Base-by-base conservation (phyloP, 1,139 yeast species). In the Saccharomyces hybrid region DNA sequence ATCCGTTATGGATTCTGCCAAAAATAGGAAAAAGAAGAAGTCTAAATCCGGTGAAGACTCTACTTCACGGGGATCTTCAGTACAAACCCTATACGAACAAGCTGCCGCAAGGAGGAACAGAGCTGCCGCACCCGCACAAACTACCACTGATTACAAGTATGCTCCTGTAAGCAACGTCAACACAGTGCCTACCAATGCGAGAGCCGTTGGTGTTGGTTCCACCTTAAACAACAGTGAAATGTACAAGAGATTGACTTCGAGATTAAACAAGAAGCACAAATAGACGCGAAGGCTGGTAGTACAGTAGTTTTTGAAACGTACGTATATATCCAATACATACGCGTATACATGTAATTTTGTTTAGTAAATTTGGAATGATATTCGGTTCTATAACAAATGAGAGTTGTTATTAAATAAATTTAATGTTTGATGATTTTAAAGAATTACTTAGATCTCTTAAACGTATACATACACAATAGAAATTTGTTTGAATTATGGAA, bases 101-200 rank as follows among this genome's bases (percentile, higher is more conserved):
- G 85, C 88, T 64, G 96, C 97, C n/a, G 90, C 84, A 61, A 82
- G 96, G 72, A 80, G 93, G 73, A 87, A 88, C 71, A 82, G 98
- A 71, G 97, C 98, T 9, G 96, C 96, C 47, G 93, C 93, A 55
- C 98, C 98, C 26, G 83, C 86, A 49, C 91, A 91, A 50, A 82
- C 95, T 62, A 86, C 95, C 2, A 83, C 90, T 6, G 96, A 93
- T 57, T 91, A 88, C 75, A 88, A 86, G 66, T 85, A 88, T 68
- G 98, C 97, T 0, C 98, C 98, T 53, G 83, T 78, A 65, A 88
- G 88, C 58, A 84, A 81, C 64, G 61, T 78, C 31, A 70, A 67
- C 50, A 60, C 71, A 26, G 64, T 62, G 11, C 54, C 61, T n/a
- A 61, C 75, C 34, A 70, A 64, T 53, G 67, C 67, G 49, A 71